Evolutionary conservation across 2,329 filamentous ascomycete genomes (phyloP), one percentile per base, ranked within the genome.

Genomic region (Colletotrichum chrysophilum): DNA sequence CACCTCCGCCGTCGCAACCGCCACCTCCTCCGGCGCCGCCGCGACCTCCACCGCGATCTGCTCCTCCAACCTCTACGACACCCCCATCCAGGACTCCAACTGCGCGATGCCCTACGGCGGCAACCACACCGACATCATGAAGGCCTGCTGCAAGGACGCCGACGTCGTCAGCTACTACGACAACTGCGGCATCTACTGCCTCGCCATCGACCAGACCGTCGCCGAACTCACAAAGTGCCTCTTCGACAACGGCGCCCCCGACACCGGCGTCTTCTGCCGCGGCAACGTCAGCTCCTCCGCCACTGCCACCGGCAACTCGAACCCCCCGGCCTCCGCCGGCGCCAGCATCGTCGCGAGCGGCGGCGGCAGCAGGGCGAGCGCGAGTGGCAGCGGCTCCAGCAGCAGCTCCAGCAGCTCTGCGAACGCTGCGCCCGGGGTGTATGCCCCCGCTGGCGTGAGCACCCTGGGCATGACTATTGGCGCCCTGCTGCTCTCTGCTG

Each of bases 151-250:
- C 79, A 82, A 83, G 13, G 77, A 82, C 12, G 86, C 88, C 68
- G 80, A 85, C 26, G 83, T 89, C 32, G 80, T 86, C 65, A 81
- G 82, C 77, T 90, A 89, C 85, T 83, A 86, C 79, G 78, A 85
- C 79, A 81, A 85, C 79, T 90, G 89, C 83, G 87, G 86, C 18
- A 78, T 89, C 75, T 90, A 89, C 87, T 90, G 88, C 78, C 85
- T 82, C 7, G 82, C 82, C 66, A 62, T 81, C 26, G 82, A 78
- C 80, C 82, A 84, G 79, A 80, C 78, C 74, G 75, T 80, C 75
- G 77, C 32, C 36, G 77, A 81, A 28, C 82, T 84, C 24, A 62
- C 73, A 21, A 28, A 77, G 34, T 90, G 88, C 77, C 80, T 90
- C 16, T 82, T 78, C 65, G 77, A 81, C 36, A 79, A 86, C 65